Conservation (phyloP, 805 yeast genomes). For the Nakazawaea pomicola region DNA sequence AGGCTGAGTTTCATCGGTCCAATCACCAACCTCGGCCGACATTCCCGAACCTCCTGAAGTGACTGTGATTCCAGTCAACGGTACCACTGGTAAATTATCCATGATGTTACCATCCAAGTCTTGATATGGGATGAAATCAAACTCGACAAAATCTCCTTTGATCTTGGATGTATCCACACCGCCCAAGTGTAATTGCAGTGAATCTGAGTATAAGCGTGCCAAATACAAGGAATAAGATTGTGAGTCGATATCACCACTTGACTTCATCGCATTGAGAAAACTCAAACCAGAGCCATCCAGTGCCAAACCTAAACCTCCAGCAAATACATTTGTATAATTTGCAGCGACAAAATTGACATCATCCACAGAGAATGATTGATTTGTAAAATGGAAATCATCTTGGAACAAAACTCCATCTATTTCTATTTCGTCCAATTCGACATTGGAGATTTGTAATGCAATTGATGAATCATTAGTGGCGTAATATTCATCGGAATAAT, state of each 20-base stretch:
- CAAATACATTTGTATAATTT: conserved; percentile 28
- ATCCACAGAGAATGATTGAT: conserved; percentile 14
- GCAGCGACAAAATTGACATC: conserved; percentile 32
- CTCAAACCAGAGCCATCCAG: conserved; percentile 19
- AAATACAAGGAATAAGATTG: conserved; percentile 41
- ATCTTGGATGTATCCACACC: conserved; percentile 45
- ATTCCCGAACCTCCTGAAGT: conserved; percentile 24
- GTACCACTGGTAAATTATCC: conserved; percentile 36
- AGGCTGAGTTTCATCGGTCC: conserved; percentile 41
- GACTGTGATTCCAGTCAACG: conserved; percentile 40
- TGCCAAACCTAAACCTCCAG: conserved; percentile 44
- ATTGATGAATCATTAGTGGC: conserved; percentile 15
- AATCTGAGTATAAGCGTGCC: conserved; percentile 21
- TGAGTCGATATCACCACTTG: conserved; percentile 26
- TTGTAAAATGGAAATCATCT: conserved; percentile 20
- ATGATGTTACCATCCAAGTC: conserved; percentile 16
- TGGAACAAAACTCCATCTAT: conserved; percentile 21
- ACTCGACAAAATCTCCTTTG: conserved; percentile 42
- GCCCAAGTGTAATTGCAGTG: conserved; percentile 48
- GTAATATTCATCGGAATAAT: conserved; percentile 12
- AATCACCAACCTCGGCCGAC: conserved; percentile 21
- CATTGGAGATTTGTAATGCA: conserved; percentile 1
- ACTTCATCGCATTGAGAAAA: conserved; percentile 30
- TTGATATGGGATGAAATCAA: conserved; percentile 41
- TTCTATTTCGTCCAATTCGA: conserved; percentile 18